Base-by-base conservation (phyloP, 108 stramenopile genomes). In the Tribonema minus region DNA sequence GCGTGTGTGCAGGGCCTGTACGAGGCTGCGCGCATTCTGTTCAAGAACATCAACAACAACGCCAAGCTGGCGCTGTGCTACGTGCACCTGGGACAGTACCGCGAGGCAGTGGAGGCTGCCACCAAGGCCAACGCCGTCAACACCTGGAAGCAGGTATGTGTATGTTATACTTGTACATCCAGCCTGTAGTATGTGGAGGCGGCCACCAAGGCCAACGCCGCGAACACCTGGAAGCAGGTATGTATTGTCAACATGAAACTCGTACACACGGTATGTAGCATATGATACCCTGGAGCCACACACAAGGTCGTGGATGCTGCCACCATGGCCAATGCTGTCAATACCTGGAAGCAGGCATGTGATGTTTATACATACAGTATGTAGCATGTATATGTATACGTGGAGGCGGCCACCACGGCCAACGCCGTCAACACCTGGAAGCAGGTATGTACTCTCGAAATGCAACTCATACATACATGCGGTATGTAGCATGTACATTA, bases 141-240 rank as follows among this genome's bases (percentile, higher is more conserved):
- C 31, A 98, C 99, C 58, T 98, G 97, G 99, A 98, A 98, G 91
- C 91, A 92, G 79, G 97, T 98, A 54, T 54, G 46, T 20, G 20
- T 54, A 54, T n/a, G n/a, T n/a, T n/a, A n/a, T n/a, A n/a, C n/a
- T n/a, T n/a, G n/a, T n/a, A n/a, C n/a, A n/a, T n/a, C n/a, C n/a
- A n/a, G n/a, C n/a, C n/a, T n/a, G n/a, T n/a, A n/a, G n/a, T n/a
- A n/a, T n/a, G 99, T 99, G 73, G 92, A 95, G 41, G 96, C 99
- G 2, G 99, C 99, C 3, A 89, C 87, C 28, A 94, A 96, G 89
- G 99, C 99, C 58, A 99, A 99, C 90, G 58, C 81, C 28, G 93
- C 97, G 33, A 92, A 94, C 31, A 98, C 99, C 58, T 98, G 97
- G 99, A 98, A 98, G 91, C 91, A 92, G 79, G 97, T 98, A 54